Evolutionary conservation across 257 asterid species (phyloP).

Genomic region (Solanum lignicaule): DNA sequence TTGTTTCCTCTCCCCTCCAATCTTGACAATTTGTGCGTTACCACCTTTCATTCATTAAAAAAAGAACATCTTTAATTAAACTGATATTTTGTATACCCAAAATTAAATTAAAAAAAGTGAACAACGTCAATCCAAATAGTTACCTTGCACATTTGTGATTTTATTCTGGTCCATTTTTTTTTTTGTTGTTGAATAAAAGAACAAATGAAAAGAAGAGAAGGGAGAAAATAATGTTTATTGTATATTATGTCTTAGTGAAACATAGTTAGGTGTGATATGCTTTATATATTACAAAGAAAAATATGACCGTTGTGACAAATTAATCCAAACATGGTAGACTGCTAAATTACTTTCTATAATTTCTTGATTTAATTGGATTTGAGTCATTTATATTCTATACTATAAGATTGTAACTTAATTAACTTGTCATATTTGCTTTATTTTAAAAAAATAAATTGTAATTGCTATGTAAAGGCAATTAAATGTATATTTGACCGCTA

Average conservation of each 20-base stretch:
- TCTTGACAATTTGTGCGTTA: conserved; percentile 30
- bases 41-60: conserved; percentile 16
- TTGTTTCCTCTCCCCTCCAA: conserved; percentile 48
- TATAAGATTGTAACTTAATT: not conserved
- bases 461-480: not conserved
- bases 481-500: not conserved
- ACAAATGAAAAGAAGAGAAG: not conserved
- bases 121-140: not conserved
- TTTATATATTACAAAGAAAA: conserved; percentile 28
- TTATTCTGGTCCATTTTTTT: conserved; percentile 33
- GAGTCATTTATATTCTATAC: not conserved
- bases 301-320: conserved; percentile 37
- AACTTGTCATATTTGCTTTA: not conserved
- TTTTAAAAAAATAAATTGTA: rapidly evolving
- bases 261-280: not conserved
- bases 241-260: conserved; percentile 20
- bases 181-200: not conserved
- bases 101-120: not conserved
- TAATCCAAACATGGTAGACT: not conserved
- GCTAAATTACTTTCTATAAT: not conserved
- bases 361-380: not conserved
- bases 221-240: conserved; percentile 19
- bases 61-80: not conserved
- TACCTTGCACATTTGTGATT: conserved; percentile 48
- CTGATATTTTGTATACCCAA: not conserved